Base-by-base conservation (phyloP, 257 asterid genomes). In the Solanum phureja region DNA sequence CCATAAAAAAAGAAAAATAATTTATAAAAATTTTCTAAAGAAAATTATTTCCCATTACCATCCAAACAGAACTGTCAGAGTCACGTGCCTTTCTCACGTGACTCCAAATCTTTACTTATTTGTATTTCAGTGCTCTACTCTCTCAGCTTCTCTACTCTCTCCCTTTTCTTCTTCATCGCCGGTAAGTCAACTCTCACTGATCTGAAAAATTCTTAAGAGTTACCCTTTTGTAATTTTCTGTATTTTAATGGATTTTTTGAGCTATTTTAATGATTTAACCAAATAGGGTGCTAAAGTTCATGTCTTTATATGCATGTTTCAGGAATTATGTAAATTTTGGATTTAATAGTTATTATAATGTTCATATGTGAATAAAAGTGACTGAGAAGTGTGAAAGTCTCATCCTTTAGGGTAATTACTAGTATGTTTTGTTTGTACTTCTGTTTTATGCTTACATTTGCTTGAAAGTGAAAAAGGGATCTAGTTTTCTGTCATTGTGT, bases 21-120 rank as follows among this genome's bases (percentile, higher is more conserved):
- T 52, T 52, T 0, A 60, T 21, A 62, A 62, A 19, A 60, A 0
- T 0, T 3, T 21, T 58, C 27, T 62, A 0, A 2, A 62, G 1
- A 60, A 64, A 10, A 10, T 11, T 10, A 2, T 33, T 71, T 21
- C 0, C 0, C 77, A 8, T 3, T 27, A 71, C 42, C 0, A 71
- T 31, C 24, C 40, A 71, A 31, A 16, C 72, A 64, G 72, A 24
- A 0, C 72, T n/a, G 33, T 16, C 24, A 31, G 42, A 31, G 40
- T 71, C 77, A 71, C 77, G 40, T 69, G 76, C 76, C 76, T 31
- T 69, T 71, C 9, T 71, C 77, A 71, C 77, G 77, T 72, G 79
- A 19, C n/a, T n/a, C 52, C 23, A 76, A 2, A n/a, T 37, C n/a
- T n/a, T 19, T 13, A 14, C 58, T n/a, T 40, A 77, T 75, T 74